phyloP scores from a whole-genome alignment of 768 basidiomycete species.

The Tulasnella calospora region DNA sequence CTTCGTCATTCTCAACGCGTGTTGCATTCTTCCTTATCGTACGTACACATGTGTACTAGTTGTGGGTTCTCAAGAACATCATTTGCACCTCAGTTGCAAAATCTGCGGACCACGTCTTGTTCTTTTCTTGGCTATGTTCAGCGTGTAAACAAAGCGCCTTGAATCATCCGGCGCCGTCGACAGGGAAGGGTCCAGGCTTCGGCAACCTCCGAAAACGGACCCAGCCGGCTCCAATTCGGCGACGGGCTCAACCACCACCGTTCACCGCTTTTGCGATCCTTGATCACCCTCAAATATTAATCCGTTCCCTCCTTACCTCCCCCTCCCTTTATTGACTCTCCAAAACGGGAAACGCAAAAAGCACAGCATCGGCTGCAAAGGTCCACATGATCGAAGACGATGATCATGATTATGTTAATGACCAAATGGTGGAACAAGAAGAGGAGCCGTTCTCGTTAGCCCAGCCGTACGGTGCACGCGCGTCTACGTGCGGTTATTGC shows the following conservation, averaged over 20 bases:
- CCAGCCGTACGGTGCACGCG: slow-evolving; percentile 5
- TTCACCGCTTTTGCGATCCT: too few species aligned
- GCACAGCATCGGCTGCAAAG: neutral
- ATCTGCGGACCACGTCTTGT: too few species aligned
- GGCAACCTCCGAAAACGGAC: too few species aligned
- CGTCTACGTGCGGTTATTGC: slow-evolving; percentile 63
- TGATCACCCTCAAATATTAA: too few species aligned
- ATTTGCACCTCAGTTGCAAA: too few species aligned
- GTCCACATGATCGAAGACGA: neutral
- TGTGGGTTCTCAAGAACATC: neutral
- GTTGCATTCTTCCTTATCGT: neutral
- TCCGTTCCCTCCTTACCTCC: too few species aligned
- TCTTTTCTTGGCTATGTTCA: too few species aligned
- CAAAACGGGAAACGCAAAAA: neutral
- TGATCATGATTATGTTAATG: neutral
- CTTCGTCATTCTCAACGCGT: neutral
- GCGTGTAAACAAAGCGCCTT: too few species aligned
- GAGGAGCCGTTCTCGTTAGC: neutral
- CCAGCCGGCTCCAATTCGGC: too few species aligned
- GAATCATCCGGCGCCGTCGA: too few species aligned
- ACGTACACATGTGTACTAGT: slow-evolving; percentile 3
- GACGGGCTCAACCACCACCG: too few species aligned
- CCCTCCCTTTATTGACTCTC: neutral
- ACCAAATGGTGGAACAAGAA: neutral
- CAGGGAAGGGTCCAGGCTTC: too few species aligned